phyloP scores from a whole-genome alignment of 148 eudicot genomes.

The Rhododendron kiyosumense region DNA sequence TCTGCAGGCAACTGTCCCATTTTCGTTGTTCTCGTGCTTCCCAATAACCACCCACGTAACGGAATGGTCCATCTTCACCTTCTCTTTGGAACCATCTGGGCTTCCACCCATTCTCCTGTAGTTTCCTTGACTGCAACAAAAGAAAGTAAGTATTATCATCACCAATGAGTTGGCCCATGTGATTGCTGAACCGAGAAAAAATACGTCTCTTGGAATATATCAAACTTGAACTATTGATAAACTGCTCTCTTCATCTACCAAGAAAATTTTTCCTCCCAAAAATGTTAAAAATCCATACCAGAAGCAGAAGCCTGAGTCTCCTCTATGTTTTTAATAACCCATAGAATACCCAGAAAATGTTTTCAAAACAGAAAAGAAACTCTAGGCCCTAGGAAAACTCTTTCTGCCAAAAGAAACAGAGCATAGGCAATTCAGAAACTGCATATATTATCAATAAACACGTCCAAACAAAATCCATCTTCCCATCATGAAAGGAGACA shows the following conservation, averaged over 20 bases:
- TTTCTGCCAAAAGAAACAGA: background rate
- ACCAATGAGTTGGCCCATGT: background rate
- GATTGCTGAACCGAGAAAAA: background rate
- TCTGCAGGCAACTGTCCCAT: constrained; percentile 70
- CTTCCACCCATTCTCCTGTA: constrained; percentile 92
- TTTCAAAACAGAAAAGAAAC: background rate
- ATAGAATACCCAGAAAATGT: background rate
- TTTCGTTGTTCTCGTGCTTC: constrained; percentile 57
- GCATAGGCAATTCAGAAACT: background rate
- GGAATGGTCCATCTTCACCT: constrained; percentile 55
- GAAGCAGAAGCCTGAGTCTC: background rate
- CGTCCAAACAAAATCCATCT: background rate
- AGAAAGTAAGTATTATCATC: background rate
- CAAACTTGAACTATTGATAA: background rate
- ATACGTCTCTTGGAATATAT: background rate
- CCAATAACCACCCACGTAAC: constrained; percentile 79
- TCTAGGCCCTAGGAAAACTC: background rate
- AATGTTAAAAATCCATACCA: background rate
- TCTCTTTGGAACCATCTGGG: constrained; percentile 78
- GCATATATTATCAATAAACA: background rate
- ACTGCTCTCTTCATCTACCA: background rate
- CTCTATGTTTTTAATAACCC: background rate
- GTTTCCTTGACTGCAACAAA: constrained; percentile 58
- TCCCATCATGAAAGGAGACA: background rate
- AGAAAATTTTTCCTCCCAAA: background rate